phyloP scores from a whole-genome alignment of 2,329 filamentous ascomycete genomes.

The Diaporthe humulicola region DNA sequence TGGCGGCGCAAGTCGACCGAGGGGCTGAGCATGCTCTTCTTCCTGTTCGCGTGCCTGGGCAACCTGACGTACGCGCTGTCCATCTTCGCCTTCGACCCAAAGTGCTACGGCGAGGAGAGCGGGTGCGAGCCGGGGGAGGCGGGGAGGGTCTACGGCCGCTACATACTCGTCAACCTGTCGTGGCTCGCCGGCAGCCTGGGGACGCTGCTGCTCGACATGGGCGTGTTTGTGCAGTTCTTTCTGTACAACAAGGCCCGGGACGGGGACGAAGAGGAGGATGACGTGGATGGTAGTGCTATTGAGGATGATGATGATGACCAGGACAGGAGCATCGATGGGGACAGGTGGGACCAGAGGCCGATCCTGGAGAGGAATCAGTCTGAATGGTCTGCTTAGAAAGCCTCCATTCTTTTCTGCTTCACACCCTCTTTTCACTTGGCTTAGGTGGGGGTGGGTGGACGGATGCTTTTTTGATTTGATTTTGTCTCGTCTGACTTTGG shows the following conservation, averaged over 20 bases:
- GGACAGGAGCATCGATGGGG: slow-evolving; percentile 47
- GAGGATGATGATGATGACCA: slow-evolving; percentile 48
- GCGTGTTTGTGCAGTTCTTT: slow-evolving; percentile 93
- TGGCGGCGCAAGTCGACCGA: slow-evolving; percentile 94
- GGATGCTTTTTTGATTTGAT: not conserved
- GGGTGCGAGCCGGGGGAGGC: slow-evolving; percentile 77
- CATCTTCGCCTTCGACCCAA: slow-evolving; percentile 90
- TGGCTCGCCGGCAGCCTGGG: slow-evolving; percentile 93
- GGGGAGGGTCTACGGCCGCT: slow-evolving; percentile 76
- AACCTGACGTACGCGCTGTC: slow-evolving; percentile 94
- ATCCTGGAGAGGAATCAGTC: slow-evolving; percentile 50
- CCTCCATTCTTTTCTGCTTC: not conserved
- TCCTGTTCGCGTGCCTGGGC: slow-evolving; percentile 94
- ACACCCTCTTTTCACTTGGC: not conserved
- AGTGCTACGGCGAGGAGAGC: slow-evolving; percentile 63
- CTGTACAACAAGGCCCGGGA: slow-evolving; percentile 71
- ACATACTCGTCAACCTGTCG: slow-evolving; percentile 89
- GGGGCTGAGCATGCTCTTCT: slow-evolving; percentile 93
- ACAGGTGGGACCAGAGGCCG: slow-evolving; percentile 57
- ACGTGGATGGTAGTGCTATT: slow-evolving; percentile 42
- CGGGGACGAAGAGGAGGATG: slow-evolving; percentile 50
- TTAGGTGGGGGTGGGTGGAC: no score
- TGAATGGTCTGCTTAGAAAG: slow-evolving; percentile 39
- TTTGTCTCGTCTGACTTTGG: not conserved
- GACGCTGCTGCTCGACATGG: slow-evolving; percentile 85